A percentile compares a stretch with the other conserved stretches of the same genome.
phyloP scores from a whole-genome alignment of 179 eudicot species.

The Amaranthus tricolor region DNA sequence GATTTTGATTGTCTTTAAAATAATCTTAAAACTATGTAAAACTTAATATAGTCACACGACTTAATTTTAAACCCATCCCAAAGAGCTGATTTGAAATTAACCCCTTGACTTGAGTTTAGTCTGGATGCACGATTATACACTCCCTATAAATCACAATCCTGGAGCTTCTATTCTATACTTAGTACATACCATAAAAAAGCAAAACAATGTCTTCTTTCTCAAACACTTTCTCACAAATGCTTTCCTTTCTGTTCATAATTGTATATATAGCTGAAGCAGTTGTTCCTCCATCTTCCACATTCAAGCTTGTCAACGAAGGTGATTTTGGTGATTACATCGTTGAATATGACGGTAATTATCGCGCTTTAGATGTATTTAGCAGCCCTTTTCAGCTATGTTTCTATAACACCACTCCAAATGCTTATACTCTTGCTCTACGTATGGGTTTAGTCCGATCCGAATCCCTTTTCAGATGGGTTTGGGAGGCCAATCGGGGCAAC shows the following conservation, averaged over 20 bases:
- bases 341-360: slow-evolving; percentile 49
- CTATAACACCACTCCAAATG: slow-evolving; percentile 38
- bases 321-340: slow-evolving; percentile 48
- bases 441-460: slow-evolving; percentile 44
- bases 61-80: no score
- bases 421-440: slow-evolving; percentile 42
- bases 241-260: slow-evolving; percentile 10
- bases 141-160: no score
- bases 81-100: no score
- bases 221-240: no score
- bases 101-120: no score
- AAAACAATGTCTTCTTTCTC: no score
- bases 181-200: no score
- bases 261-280: slow-evolving; percentile 22
- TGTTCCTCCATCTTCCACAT: slow-evolving; percentile 47
- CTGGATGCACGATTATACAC: no score
- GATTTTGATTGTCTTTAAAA: no score
- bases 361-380: slow-evolving; percentile 27
- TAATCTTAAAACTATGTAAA: no score
- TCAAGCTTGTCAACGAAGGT: slow-evolving; percentile 51
- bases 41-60: no score
- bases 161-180: no score
- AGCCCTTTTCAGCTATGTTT: slow-evolving; percentile 44
- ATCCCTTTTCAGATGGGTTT: slow-evolving; percentile 41
- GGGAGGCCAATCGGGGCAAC: slow-evolving; percentile 47